Evolutionary conservation across 2,329 filamentous ascomycete genomes (phyloP), one percentile per base, ranked within the genome.

Genomic region (Sporothrix schenckii): DNA sequence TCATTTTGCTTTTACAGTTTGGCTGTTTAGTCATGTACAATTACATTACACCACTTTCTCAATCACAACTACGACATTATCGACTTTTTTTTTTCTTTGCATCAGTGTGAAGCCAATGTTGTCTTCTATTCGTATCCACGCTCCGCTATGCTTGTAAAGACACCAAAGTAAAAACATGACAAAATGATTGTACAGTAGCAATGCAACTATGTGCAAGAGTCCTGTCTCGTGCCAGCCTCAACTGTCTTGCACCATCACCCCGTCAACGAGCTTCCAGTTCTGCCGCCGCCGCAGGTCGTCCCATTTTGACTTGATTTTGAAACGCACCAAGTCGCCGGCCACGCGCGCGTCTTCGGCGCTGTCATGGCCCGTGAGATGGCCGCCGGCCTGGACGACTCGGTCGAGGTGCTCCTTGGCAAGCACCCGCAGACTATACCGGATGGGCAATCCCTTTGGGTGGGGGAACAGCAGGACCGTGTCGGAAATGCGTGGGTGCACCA

Each of bases 271-370:
- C 49, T 74, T 82, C 91, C 92, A 97, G 0, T 93, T 93, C 27
- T 85, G 80, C 53, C 81, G 80, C 54, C 81, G 80, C 78, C 87
- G 85, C 83, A 95, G 82, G 44, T 80, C 79, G 72, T 85, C 87
- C 92, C 93, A 97, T 72, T 88, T 85, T 69, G 90, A 84, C 68
- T 83, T 85, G 6, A 96, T 85, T 78, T 89, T 92, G 66, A 88
- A 84, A 61, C 91, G 83, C 0, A 97, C 92, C 67, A 99, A 80
- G 72, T 98, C 93, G 0, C 94, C 95, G 0, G 96, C 94, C 0
- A 94, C 92, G 61, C 90, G 86, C 0, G 95, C 93, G 77, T 99
- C 95, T 79, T 99, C 95, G 34, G 90, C 91, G 34, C 92, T 97
- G 80, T 99, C 95, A 79, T 99, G 95, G 0, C 95, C 95, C 24